phyloP scores from a whole-genome alignment of 805 yeast genomes.

The Saccharomyces mikatae region DNA sequence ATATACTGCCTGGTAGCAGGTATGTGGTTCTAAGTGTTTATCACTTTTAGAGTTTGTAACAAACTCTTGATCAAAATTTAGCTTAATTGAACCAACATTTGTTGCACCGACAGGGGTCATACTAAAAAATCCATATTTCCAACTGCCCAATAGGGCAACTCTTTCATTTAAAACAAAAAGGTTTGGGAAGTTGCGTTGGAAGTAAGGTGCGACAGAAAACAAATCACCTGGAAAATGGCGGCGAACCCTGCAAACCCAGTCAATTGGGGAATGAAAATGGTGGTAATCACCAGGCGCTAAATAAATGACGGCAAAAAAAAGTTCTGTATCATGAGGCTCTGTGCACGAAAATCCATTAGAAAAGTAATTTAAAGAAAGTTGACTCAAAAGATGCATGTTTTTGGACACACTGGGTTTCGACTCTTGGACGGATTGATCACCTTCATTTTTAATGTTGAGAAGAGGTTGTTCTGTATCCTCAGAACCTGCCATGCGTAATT shows the following conservation, averaged over 20 bases:
- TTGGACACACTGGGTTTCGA: constrained; percentile 23
- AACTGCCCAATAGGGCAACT: constrained; percentile 87
- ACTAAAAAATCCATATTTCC: constrained; percentile 95
- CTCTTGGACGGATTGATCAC: constrained; percentile 50
- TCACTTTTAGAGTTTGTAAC: constrained; percentile 63
- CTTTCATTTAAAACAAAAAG: constrained; percentile 89
- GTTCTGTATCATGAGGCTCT: constrained; percentile 41
- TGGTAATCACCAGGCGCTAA: constrained; percentile 98
- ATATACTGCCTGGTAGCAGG: constrained; percentile 92
- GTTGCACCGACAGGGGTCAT: constrained; percentile 99
- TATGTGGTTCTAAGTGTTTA: constrained; percentile 50
- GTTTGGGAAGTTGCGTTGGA: constrained; percentile 79
- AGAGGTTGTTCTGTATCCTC: constrained; percentile 8
- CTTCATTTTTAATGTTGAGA: constrained; percentile 50
- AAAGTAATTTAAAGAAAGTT: constrained; percentile 20
- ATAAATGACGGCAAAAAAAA: constrained; percentile 86
- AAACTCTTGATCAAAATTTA: constrained; percentile 85
- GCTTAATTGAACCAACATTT: constrained; percentile 88
- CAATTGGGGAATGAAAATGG: constrained; percentile 89
- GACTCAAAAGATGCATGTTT: constrained; percentile 34
- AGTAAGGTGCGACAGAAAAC: constrained; percentile 92
- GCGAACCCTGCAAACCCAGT: constrained; percentile 90
- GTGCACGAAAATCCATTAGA: constrained; percentile 9
- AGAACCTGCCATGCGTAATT: constrained; percentile 38
- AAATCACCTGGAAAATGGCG: constrained; percentile 95